Conservation (phyloP, 1,284 basidiomycete genomes). For the Ganoderma leucocontextum region DNA sequence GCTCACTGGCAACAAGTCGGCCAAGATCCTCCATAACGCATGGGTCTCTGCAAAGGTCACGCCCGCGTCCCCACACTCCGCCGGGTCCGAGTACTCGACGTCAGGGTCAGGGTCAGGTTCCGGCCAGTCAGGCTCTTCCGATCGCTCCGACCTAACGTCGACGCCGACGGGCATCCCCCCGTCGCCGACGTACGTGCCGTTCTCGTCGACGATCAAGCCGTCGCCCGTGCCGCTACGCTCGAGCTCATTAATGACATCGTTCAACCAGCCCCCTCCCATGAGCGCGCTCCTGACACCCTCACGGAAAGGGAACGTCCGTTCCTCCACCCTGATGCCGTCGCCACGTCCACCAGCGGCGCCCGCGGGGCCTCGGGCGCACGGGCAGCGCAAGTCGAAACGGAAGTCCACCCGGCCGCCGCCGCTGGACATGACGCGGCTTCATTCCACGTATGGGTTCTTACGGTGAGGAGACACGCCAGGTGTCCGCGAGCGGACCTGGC, state of each 20-base stretch:
- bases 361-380: constrained; percentile 9
- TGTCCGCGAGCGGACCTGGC: constrained; percentile 23
- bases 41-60: constrained; percentile 33
- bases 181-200: constrained; percentile 32
- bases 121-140: constrained; percentile 7
- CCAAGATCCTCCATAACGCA: constrained; percentile 31
- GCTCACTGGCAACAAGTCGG: constrained; percentile 30
- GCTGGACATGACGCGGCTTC: constrained; percentile 33
- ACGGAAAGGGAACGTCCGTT: constrained; percentile 16
- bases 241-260: constrained; percentile 30
- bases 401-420: constrained; percentile 31
- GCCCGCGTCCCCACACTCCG: constrained; percentile 30
- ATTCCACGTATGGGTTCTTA: constrained; percentile 27
- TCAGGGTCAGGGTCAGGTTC: constrained; percentile 20
- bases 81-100: constrained; percentile 20
- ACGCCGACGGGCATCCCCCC: constrained; percentile 31
- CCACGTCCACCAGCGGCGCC: constrained; percentile 16
- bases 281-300: constrained; percentile 30
- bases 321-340: constrained; percentile 18
- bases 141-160: constrained; percentile 32
- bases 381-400: constrained; percentile 26
- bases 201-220: constrained; percentile 33
- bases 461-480: constrained; percentile 25
- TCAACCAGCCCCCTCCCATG: constrained; percentile 22
- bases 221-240: constrained; percentile 30